phyloP scores from a whole-genome alignment of 2,329 filamentous ascomycete species.

The Fusarium mangiferae region DNA sequence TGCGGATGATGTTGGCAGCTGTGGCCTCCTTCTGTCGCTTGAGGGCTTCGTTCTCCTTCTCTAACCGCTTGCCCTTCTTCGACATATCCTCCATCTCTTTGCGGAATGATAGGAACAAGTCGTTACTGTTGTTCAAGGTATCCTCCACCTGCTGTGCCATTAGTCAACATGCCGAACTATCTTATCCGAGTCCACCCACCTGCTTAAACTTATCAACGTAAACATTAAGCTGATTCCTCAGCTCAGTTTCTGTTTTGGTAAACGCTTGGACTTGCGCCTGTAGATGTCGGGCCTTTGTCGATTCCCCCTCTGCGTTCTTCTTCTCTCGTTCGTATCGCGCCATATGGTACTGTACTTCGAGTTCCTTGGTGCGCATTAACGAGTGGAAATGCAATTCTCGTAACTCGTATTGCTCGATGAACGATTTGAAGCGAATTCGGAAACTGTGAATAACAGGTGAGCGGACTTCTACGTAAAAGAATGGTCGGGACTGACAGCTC shows the following conservation, averaged over 20 bases:
- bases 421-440: conserved; percentile 89
- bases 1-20: conserved; percentile 93
- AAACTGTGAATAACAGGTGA: conserved; percentile 63
- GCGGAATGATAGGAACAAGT: conserved; percentile 93
- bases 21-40: conserved; percentile 94
- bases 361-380: conserved; percentile 90
- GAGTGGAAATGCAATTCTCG: conserved; percentile 95
- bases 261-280: conserved; percentile 94
- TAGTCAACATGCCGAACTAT: conserved; percentile 40
- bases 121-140: conserved; percentile 97
- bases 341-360: conserved; percentile 92
- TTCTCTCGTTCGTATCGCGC: conserved; percentile 90
- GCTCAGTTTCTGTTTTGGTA: conserved; percentile 93
- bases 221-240: conserved; percentile 94
- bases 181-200: conserved; percentile 65
- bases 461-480: neutral
- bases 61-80: conserved; percentile 95
- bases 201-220: conserved; percentile 99
- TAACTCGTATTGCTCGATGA: conserved; percentile 96
- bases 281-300: conserved; percentile 81
- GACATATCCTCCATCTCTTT: conserved; percentile 99
- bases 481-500: conserved; percentile 72
- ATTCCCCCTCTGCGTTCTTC: conserved; percentile 86
- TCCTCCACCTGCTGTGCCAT: conserved; percentile 82
- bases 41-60: conserved; percentile 93